Evolutionary conservation across 495 filamentous ascomycete genomes (phyloP).

Genomic region (Lasiosphaeriaceae sp.): DNA sequence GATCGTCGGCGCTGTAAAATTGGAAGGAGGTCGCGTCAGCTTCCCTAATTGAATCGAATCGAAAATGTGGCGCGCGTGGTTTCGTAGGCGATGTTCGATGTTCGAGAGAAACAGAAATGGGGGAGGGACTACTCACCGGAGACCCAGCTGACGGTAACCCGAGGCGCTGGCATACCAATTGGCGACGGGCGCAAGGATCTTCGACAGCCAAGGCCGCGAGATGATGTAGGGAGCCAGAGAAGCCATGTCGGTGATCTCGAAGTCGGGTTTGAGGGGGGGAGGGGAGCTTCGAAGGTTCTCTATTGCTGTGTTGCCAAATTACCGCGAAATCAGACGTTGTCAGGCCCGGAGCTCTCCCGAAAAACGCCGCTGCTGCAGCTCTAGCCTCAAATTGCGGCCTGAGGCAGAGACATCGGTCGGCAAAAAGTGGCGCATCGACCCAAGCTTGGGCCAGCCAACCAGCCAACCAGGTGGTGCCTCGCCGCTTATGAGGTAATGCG

Average conservation of each 20-base stretch:
- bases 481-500: background rate
- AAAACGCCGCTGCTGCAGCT: slow-evolving; percentile 8
- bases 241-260: slow-evolving; percentile 56
- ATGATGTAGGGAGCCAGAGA: slow-evolving; percentile 66
- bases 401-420: slow-evolving; percentile 1
- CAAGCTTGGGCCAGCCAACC: background rate
- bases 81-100: background rate
- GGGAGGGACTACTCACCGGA: slow-evolving; percentile 60
- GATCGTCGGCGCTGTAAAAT: slow-evolving; percentile 72
- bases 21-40: background rate
- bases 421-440: background rate
- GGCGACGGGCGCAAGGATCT: slow-evolving; percentile 71
- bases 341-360: slow-evolving; percentile 9
- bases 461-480: background rate
- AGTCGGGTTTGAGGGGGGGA: slow-evolving; percentile 6
- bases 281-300: slow-evolving; percentile 2
- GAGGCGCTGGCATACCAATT: slow-evolving; percentile 80
- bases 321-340: slow-evolving; percentile 15
- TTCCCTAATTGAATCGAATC: slow-evolving; percentile 1
- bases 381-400: slow-evolving; percentile 4
- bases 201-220: slow-evolving; percentile 79
- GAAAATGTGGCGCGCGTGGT: background rate
- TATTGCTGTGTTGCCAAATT: slow-evolving; percentile 3
- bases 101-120: too few species aligned
- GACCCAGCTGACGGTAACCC: slow-evolving; percentile 89